Percentiles rank a stretch among this genome's conserved stretches.
Conservation (phyloP, 2,329 filamentous ascomycete genomes). For the Verruconis gallopava region DNA sequence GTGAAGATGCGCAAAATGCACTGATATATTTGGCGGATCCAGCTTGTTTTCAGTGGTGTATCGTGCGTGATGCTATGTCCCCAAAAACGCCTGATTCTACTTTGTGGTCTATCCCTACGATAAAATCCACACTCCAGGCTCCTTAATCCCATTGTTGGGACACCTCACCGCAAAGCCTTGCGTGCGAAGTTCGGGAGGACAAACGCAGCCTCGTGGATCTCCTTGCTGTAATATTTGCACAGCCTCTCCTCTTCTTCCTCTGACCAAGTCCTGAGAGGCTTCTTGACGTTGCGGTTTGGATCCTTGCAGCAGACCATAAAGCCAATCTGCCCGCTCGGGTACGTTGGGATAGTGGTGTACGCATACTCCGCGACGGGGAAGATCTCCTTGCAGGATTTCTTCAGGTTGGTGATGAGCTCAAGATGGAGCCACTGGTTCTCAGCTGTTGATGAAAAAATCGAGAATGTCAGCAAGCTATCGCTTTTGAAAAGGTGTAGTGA, state of each 20-base stretch:
- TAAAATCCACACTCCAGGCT: no score
- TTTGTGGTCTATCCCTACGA: no score
- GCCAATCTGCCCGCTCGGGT: slow-evolving; percentile 96
- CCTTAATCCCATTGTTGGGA: no score
- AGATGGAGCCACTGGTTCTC: slow-evolving; percentile 99
- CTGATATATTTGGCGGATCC: no score
- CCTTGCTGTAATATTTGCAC: slow-evolving; percentile 94
- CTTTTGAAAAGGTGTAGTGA: no score
- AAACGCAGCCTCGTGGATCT: slow-evolving; percentile 92
- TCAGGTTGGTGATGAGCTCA: slow-evolving; percentile 81
- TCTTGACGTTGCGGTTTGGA: slow-evolving; percentile 65
- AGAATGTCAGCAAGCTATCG: slow-evolving; percentile 2
- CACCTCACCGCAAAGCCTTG: slow-evolving; percentile 41
- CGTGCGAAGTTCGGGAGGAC: slow-evolving; percentile 87
- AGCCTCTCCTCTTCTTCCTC: slow-evolving; percentile 82
- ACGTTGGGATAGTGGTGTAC: slow-evolving; percentile 98
- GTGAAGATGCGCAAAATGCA: no score
- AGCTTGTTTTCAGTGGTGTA: no score
- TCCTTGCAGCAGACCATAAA: slow-evolving; percentile 99
- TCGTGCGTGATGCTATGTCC: no score
- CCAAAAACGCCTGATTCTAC: no score
- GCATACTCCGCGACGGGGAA: slow-evolving; percentile 98
- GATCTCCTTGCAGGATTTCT: slow-evolving; percentile 92
- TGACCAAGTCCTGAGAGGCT: slow-evolving; percentile 69
- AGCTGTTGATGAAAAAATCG: slow-evolving; percentile 39